phyloP scores from a whole-genome alignment of 257 asterid genomes.

The Capsicum baccatum region DNA sequence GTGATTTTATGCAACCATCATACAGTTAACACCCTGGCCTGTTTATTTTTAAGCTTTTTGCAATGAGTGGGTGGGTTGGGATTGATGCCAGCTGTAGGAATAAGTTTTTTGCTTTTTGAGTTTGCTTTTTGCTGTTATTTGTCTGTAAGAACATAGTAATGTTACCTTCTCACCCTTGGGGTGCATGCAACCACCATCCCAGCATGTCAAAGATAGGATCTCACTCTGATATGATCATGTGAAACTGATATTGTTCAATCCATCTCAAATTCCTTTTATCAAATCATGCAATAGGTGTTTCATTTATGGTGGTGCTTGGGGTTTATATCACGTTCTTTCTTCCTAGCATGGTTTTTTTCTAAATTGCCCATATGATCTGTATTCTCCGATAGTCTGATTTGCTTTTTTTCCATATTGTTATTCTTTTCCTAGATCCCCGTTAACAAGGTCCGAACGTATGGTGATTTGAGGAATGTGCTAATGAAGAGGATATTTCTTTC shows the following conservation, averaged over 20 bases:
- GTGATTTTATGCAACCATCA: neutral
- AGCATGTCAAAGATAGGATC: neutral
- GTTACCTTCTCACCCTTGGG: slow-evolving; percentile 19
- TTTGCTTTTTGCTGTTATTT: neutral
- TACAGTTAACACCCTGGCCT: neutral
- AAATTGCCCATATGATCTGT: neutral
- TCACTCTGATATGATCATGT: neutral
- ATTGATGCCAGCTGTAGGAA: slow-evolving; percentile 7
- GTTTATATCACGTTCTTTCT: slow-evolving; percentile 8
- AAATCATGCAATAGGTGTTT: neutral
- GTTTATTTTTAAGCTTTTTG: neutral
- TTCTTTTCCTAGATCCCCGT: slow-evolving; percentile 82
- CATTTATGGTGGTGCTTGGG: slow-evolving; percentile 15
- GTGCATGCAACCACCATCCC: slow-evolving; percentile 13
- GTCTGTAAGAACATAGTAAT: neutral
- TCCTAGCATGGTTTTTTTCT: neutral
- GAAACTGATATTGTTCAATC: neutral
- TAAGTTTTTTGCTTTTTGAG: slow-evolving; percentile 19
- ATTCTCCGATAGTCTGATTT: slow-evolving; percentile 20
- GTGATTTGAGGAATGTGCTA: slow-evolving; percentile 89
- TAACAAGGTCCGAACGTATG: slow-evolving; percentile 81
- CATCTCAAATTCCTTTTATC: neutral
- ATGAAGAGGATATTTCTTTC: slow-evolving; percentile 99
- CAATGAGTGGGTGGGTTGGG: neutral
- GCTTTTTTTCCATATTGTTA: slow-evolving; percentile 22